Conservation (phyloP, 2,329 filamentous ascomycete genomes). For the Penicillium sumatraense region DNA sequence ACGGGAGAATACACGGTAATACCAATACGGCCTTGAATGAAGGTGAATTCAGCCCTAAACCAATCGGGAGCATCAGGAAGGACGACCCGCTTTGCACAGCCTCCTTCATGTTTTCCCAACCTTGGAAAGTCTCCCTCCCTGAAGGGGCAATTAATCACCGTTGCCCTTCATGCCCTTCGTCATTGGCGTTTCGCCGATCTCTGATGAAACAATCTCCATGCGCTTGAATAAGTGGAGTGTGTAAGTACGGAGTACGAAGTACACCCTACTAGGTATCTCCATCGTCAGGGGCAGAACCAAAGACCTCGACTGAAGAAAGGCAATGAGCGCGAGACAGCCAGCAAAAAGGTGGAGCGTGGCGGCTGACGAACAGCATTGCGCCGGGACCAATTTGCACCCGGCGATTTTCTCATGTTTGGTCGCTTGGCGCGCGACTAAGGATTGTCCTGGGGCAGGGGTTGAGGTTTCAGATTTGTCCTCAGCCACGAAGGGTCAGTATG, state of each 20-base stretch:
- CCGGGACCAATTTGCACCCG: constrained; percentile 1
- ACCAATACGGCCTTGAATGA: constrained; percentile 12
- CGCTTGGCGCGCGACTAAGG: constrained; percentile 19
- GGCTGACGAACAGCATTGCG: constrained; percentile 15
- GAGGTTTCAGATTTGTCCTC: constrained; percentile 1
- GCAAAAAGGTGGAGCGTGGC: constrained; percentile 6
- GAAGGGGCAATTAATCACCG: constrained; percentile 21
- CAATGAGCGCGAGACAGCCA: neutral
- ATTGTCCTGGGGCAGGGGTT: neutral
- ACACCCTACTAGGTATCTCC: too few relatives aligned
- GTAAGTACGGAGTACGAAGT: neutral
- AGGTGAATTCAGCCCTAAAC: neutral
- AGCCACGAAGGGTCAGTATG: constrained; percentile 2
- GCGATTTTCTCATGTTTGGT: constrained; percentile 6
- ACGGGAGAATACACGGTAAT: constrained; percentile 14
- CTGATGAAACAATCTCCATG: constrained; percentile 14
- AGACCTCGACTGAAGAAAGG: too few relatives aligned
- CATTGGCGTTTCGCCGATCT: constrained; percentile 23
- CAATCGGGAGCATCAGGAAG: constrained; percentile 23
- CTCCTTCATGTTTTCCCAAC: constrained; percentile 22
- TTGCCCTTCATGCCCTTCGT: constrained; percentile 8
- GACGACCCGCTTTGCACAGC: constrained; percentile 27
- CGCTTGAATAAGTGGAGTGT: constrained; percentile 7
- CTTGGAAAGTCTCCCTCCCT: constrained; percentile 20
- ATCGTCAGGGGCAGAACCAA: constrained; percentile 7